Conservation (phyloP, 192 early-diverging fungal genomes). For the Linnemannia exigua region DNA sequence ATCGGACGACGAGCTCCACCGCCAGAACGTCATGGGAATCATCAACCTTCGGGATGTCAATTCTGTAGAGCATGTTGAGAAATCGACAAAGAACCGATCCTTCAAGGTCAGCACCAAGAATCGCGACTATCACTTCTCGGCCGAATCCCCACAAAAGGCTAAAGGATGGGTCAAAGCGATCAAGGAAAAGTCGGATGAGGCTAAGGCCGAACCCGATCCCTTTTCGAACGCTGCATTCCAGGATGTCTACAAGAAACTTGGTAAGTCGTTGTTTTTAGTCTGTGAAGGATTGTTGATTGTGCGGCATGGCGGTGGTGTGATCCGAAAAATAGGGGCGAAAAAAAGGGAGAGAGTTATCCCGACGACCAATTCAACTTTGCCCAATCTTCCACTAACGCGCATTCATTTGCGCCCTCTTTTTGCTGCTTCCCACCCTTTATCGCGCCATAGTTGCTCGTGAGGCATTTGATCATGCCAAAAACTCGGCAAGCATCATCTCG, state of each 20-base stretch:
- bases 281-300: no score
- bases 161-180: conserved; percentile 59
- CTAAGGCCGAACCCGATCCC: conserved; percentile 35
- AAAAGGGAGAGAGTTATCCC: conserved; percentile 8
- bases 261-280: conserved; percentile 24
- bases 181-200: conserved; percentile 44
- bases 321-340: background rate
- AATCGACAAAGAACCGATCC: conserved; percentile 47
- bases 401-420: background rate
- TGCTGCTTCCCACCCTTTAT: background rate
- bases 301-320: background rate
- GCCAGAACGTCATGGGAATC: conserved; percentile 45
- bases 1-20: conserved; percentile 47
- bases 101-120: conserved; percentile 57
- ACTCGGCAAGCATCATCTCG: conserved; percentile 35
- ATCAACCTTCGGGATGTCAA: conserved; percentile 58
- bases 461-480: conserved; percentile 52
- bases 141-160: conserved; percentile 42
- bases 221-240: conserved; percentile 39
- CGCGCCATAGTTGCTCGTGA: conserved; percentile 36
- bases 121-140: conserved; percentile 54
- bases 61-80: conserved; percentile 49
- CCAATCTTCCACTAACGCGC: background rate
- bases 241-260: conserved; percentile 57
- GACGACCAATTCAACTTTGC: background rate